phyloP scores from a whole-genome alignment of 1,139 yeast species.

The Magnusiomyces tetraspermus region DNA sequence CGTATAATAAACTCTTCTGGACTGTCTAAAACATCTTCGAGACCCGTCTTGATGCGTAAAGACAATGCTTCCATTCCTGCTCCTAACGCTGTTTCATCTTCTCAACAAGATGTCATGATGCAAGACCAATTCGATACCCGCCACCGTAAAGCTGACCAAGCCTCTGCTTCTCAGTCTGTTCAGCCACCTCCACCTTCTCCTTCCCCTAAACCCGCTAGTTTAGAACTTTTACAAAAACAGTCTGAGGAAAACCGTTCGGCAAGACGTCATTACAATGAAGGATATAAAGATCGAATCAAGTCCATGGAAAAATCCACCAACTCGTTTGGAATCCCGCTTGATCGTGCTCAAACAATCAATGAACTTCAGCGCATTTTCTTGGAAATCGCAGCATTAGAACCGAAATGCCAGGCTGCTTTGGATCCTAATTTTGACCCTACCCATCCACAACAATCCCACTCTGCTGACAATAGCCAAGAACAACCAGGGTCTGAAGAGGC shows the following conservation, averaged over 20 bases:
- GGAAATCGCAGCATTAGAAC: conserved; percentile 7
- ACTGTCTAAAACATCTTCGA: not conserved
- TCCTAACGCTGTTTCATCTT: not conserved
- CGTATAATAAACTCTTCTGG: not conserved
- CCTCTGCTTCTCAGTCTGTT: not conserved
- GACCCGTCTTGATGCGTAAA: not conserved
- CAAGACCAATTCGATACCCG: not conserved
- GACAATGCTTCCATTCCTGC: not conserved
- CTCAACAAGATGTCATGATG: not conserved
- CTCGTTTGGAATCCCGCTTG: conserved; percentile 6
- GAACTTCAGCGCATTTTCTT: conserved; percentile 5
- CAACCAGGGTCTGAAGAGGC: not conserved
- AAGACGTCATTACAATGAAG: conserved; percentile 10
- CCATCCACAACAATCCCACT: not conserved
- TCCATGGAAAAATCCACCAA: conserved; percentile 9
- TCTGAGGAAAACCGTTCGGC: conserved; percentile 2
- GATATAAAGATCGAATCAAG: conserved; percentile 11
- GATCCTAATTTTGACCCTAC: not conserved
- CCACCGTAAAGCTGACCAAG: not conserved
- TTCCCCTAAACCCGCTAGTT: not conserved
- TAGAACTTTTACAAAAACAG: conserved; percentile 2
- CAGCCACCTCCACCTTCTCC: not conserved
- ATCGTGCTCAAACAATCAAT: not conserved
- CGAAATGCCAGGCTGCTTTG: conserved; percentile 2
- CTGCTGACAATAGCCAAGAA: not conserved